Evolutionary conservation across 164 flowering plant species (phyloP), one percentile per base, ranked within the genome.

Genomic region (Annona squamosa): DNA sequence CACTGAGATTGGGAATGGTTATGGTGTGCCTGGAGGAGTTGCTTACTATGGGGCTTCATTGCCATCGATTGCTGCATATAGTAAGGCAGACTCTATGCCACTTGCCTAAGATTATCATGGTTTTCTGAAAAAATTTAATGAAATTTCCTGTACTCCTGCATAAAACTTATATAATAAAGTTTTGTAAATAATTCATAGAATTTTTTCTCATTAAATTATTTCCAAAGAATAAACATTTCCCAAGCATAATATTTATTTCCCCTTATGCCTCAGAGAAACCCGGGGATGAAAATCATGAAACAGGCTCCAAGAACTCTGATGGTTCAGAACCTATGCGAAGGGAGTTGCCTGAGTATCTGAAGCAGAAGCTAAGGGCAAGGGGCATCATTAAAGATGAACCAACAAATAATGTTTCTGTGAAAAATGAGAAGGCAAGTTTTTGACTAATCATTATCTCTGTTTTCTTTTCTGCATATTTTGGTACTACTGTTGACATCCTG

Each of bases 11-110:
- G 99, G 99, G 75, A 95, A 95, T 80, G 99, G 99, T 4, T 95
- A 95, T 82, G 99, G 99, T 75, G 94, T 93, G 46, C 99, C 99
- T 3, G 98, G 99, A 78, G 99, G 99, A 74, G 92, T 90, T 83
- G 97, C 93, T 81, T 86, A 86, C 71, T 80, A 80, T 80, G 83
- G 82, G 82, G 83, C 83, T 71, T 69, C 84, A 19, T 76, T 71
- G 76, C 80, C 83, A 63, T 69, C 79, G 71, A 63, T 68, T 79
- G 63, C 75, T 59, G 48, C 71, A 4, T 48, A 84, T 18, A 44
- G 86, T 83, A 81, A 73, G 75, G 18, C 71, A 69, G 65, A 70
- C 37, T 72, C 47, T 71, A 12, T 26, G 13, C 48, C 3, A 52
- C 59, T 16, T 52, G 59, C 9, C 59, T 52, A 52, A 52, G 59